A percentile compares a stretch with the other conserved stretches of the same genome.
Evolutionary conservation across 2,329 filamentous ascomycete species (phyloP).

Genomic region (Pseudocercospora fuligena): DNA sequence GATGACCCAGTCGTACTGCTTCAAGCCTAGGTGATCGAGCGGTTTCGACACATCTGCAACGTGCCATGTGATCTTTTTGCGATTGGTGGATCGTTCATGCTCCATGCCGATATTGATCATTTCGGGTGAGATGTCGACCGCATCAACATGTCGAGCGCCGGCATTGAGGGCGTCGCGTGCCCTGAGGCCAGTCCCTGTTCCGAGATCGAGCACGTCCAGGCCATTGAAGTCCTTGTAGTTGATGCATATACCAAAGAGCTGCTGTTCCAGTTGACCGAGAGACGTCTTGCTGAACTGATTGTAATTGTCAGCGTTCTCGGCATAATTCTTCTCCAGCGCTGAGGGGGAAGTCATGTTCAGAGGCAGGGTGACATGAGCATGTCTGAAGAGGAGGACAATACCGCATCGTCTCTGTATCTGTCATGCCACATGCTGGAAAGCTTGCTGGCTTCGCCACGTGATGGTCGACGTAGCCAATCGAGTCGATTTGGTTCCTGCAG

Average conservation of each 20-base stretch:
- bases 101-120: slow-evolving; percentile 5
- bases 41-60: not conserved
- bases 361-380: not conserved
- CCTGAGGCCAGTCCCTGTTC: slow-evolving; percentile 11
- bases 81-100: not conserved
- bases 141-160: slow-evolving; percentile 14
- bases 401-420: not conserved
- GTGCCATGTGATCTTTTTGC: not conserved
- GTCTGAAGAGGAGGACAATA: not conserved
- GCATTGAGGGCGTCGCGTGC: slow-evolving; percentile 11
- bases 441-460: no score
- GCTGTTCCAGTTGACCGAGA: slow-evolving; percentile 8
- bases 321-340: not conserved
- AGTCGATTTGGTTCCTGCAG: not conserved
- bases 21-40: not conserved
- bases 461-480: no score
- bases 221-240: slow-evolving; percentile 5
- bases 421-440: not conserved
- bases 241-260: slow-evolving; percentile 3
- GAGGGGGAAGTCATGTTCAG: not conserved
- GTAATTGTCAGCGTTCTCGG: slow-evolving; percentile 4
- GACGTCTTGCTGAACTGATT: slow-evolving; percentile 2
- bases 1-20: slow-evolving; percentile 10
- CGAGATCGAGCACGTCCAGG: slow-evolving; percentile 14
- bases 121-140: slow-evolving; percentile 13